Evolutionary conservation across 306 rosid species (phyloP).

Genomic region (Hippophae gyantsensis): DNA sequence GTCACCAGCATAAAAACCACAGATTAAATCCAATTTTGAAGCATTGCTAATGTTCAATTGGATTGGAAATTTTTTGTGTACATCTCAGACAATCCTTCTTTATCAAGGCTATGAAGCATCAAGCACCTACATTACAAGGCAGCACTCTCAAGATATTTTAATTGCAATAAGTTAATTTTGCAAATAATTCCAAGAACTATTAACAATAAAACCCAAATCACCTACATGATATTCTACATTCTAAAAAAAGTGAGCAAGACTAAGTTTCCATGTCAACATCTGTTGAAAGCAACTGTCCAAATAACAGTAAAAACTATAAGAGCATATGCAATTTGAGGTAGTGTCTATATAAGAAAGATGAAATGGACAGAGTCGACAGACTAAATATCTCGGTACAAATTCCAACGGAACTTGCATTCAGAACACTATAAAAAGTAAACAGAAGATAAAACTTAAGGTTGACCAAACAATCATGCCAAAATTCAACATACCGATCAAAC

Average conservation of each 20-base stretch:
- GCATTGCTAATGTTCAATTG: neutral
- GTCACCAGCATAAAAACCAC: neutral
- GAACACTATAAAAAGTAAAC: constrained; percentile 4
- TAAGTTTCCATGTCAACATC: neutral
- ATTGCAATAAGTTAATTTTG: too few relatives aligned
- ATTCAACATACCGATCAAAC: constrained; percentile 79
- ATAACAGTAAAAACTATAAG: neutral
- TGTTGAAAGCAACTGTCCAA: neutral
- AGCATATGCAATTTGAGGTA: neutral
- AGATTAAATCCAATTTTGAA: neutral
- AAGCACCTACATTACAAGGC: neutral
- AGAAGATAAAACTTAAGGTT: neutral
- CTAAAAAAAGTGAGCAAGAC: neutral
- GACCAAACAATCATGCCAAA: neutral
- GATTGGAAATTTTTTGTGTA: neutral
- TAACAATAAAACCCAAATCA: neutral
- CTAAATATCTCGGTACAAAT: neutral
- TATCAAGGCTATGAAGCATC: too few relatives aligned
- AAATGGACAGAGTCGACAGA: neutral
- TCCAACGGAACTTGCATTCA: neutral
- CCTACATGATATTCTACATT: neutral
- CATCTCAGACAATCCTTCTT: neutral
- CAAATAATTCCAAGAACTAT: neutral
- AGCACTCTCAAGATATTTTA: too few relatives aligned
- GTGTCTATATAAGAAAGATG: neutral